phyloP scores from a whole-genome alignment of 2,329 filamentous ascomycete genomes.

The Monosporascus sp. region DNA sequence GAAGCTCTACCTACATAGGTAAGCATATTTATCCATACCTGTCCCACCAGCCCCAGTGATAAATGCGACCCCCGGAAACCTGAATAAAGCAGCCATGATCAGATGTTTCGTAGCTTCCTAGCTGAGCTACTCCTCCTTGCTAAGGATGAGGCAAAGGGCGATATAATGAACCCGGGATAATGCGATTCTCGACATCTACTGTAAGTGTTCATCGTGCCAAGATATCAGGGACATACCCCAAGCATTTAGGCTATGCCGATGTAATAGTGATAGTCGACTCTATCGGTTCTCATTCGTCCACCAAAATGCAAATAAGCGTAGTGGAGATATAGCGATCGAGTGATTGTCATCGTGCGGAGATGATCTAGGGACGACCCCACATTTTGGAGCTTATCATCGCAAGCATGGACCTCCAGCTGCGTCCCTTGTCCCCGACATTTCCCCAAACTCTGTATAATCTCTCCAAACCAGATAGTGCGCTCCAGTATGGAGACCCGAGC shows the following conservation, averaged over 20 bases:
- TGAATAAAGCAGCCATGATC: slow-evolving; percentile 15
- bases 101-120: not conserved
- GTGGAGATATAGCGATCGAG: not conserved
- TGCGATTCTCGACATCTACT: too few species aligned
- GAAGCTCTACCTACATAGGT: not conserved
- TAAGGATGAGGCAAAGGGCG: too few species aligned
- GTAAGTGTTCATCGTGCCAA: not conserved
- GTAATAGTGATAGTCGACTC: too few species aligned
- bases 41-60: slow-evolving; percentile 44
- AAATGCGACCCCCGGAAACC: slow-evolving; percentile 39
- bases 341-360: not conserved
- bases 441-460: not conserved
- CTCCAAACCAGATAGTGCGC: not conserved
- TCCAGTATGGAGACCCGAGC: slow-evolving; percentile 5
- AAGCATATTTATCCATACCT: slow-evolving; percentile 24
- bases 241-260: not conserved
- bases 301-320: not conserved
- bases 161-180: too few species aligned
- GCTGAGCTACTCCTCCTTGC: not conserved
- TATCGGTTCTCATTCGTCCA: not conserved
- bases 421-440: not conserved
- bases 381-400: not conserved
- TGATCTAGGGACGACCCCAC: not conserved
- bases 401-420: not conserved
- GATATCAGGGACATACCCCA: not conserved